phyloP scores from a whole-genome alignment of 805 yeast genomes.

The Wickerhamiella hasegawae region DNA sequence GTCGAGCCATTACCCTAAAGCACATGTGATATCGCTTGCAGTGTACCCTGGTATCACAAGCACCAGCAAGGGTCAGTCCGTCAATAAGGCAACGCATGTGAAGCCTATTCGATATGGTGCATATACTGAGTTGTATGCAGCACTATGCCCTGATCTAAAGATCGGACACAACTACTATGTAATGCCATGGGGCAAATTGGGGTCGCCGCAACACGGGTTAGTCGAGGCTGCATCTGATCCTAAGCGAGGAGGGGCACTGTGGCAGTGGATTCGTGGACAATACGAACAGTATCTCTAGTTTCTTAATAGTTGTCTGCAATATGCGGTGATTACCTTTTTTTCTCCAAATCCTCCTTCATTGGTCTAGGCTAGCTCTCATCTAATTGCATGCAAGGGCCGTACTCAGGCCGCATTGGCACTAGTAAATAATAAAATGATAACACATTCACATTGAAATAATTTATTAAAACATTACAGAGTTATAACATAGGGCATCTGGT shows the following conservation, averaged over 20 bases:
- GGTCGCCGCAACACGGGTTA: conserved; percentile 25
- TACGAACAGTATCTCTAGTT: no score
- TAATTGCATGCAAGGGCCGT: no score
- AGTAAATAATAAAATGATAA: no score
- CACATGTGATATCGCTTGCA: conserved; percentile 22
- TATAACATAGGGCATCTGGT: no score
- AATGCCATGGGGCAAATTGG: conserved; percentile 29
- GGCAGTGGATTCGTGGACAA: conserved; percentile 26
- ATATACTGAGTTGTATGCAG: conserved; percentile 29
- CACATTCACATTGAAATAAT: no score
- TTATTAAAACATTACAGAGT: no score
- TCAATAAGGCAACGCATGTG: no score
- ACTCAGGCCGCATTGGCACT: no score
- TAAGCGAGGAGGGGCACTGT: conserved; percentile 21
- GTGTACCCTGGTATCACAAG: conserved; percentile 29
- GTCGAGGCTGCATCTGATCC: conserved; percentile 17
- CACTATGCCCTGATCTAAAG: conserved; percentile 25
- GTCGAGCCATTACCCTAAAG: conserved; percentile 21
- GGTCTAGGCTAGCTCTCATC: no score
- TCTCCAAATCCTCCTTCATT: no score
- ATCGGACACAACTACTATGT: conserved; percentile 23
- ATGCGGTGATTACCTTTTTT: no score
- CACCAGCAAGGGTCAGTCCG: conserved; percentile 9
- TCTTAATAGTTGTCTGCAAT: no score
- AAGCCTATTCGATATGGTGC: conserved; percentile 27